These are phyloP conservation scores for Balansia obtecta DNA, from an alignment of 2,329 filamentous ascomycete genomes.

Conservation along the genomic window DNA sequence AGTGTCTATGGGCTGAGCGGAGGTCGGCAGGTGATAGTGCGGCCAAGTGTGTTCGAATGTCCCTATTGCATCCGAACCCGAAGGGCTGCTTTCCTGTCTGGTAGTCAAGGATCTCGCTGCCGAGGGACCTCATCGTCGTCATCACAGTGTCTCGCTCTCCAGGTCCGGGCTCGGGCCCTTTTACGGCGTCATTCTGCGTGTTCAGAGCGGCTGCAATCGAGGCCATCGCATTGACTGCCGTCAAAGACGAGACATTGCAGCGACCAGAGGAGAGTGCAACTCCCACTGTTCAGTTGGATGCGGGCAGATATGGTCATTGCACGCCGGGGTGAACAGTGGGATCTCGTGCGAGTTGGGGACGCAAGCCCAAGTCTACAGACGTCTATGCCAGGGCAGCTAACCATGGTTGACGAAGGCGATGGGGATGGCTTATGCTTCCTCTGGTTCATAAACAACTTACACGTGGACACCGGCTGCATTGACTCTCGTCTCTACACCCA, in stretches of 20 bases:
- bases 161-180: constrained; percentile 9
- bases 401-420: background rate
- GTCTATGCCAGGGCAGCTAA: constrained; percentile 1
- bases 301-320: constrained; percentile 38
- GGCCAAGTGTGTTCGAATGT: too few relatives aligned
- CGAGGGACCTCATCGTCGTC: background rate
- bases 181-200: constrained; percentile 11
- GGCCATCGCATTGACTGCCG: constrained; percentile 17
- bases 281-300: constrained; percentile 32
- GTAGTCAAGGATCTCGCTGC: constrained; percentile 15
- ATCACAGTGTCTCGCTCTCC: constrained; percentile 9
- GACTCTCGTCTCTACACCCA: constrained; percentile 28
- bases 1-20: background rate
- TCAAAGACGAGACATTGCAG: constrained; percentile 23
- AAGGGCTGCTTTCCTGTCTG: background rate
- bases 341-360: constrained; percentile 36
- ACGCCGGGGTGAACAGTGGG: constrained; percentile 37
- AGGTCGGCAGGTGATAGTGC: background rate
- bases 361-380: constrained; percentile 36
- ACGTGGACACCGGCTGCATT: constrained; percentile 42
- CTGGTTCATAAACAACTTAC: constrained; percentile 20
- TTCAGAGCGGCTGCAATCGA: constrained; percentile 17
- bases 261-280: constrained; percentile 22
- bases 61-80: too few relatives aligned
- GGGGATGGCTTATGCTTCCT: background rate